Conservation (phyloP, 768 basidiomycete genomes). For the Mycena amicta region DNA sequence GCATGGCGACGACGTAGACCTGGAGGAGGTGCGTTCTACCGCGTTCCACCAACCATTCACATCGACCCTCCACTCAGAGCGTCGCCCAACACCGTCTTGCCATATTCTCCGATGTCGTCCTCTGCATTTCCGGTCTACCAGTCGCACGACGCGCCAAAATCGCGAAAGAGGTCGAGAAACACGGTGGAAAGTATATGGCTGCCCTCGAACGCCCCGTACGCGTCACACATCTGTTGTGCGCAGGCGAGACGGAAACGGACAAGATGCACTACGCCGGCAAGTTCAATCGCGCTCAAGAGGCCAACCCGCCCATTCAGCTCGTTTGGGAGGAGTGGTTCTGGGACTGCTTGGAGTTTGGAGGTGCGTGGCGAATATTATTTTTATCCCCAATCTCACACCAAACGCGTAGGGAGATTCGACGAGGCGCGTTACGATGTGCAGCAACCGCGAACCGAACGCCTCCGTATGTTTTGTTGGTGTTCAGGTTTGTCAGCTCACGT, state of each 20-base stretch:
- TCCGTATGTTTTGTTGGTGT: constrained; percentile 20
- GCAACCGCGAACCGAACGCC: constrained; percentile 62
- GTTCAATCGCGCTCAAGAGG: constrained; percentile 70
- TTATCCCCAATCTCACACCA: not conserved
- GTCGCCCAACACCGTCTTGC: constrained; percentile 64
- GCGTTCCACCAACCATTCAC: not conserved
- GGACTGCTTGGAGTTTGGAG: constrained; percentile 83
- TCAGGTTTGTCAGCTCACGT: constrained; percentile 1
- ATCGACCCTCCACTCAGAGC: constrained; percentile 44
- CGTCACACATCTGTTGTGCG: constrained; percentile 86
- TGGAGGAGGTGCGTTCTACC: constrained; percentile 52
- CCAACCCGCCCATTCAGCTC: constrained; percentile 59
- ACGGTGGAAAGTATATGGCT: constrained; percentile 74
- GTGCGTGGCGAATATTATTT: constrained; percentile 31
- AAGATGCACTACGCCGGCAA: constrained; percentile 82
- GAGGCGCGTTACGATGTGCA: constrained; percentile 62
- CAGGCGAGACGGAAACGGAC: constrained; percentile 64
- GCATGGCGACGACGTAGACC: constrained; percentile 76
- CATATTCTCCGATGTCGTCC: constrained; percentile 65
- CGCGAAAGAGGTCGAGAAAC: constrained; percentile 54
- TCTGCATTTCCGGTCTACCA: constrained; percentile 39
- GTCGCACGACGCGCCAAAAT: constrained; percentile 43
- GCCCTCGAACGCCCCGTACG: constrained; percentile 75
- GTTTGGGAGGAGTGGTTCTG: constrained; percentile 98
- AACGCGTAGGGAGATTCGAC: constrained; percentile 57